Evolutionary conservation across 768 basidiomycete genomes (phyloP).

Genomic region (Lactarius hatsudake): DNA sequence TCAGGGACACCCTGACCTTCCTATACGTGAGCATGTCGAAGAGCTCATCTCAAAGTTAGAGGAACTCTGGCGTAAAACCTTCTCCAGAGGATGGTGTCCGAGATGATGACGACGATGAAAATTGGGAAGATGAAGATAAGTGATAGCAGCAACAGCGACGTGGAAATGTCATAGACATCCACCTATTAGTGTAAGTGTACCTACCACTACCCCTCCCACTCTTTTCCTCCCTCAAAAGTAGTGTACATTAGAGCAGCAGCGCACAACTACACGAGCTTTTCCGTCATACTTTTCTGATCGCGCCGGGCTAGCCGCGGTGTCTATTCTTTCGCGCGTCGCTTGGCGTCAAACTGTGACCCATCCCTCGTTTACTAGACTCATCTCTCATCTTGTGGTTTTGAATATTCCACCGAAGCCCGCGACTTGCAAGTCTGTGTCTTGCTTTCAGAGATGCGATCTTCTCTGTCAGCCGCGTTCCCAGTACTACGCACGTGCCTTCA

Average conservation of each 20-base stretch:
- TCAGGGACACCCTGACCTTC: conserved; percentile 72
- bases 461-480: conserved; percentile 4
- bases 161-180: conserved; percentile 39
- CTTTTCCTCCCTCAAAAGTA: conserved; percentile 7
- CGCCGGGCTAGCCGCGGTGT: not conserved
- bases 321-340: not conserved
- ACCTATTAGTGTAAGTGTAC: not conserved
- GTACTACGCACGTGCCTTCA: not conserved
- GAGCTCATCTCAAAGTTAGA: conserved; percentile 74
- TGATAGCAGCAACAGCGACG: conserved; percentile 46
- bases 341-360: not conserved
- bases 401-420: not conserved
- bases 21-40: conserved; percentile 68
- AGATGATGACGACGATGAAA: conserved; percentile 43
- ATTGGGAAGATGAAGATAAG: conserved; percentile 63
- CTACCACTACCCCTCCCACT: too few species aligned
- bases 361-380: not conserved
- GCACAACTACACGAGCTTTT: not conserved
- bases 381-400: not conserved
- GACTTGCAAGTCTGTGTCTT: not conserved
- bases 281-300: not conserved
- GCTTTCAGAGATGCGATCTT: not conserved
- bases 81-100: conserved; percentile 58
- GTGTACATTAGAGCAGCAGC: not conserved
- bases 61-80: conserved; percentile 57